phyloP scores from a whole-genome alignment of 208 protist genomes.

The Polymyxa betae region DNA sequence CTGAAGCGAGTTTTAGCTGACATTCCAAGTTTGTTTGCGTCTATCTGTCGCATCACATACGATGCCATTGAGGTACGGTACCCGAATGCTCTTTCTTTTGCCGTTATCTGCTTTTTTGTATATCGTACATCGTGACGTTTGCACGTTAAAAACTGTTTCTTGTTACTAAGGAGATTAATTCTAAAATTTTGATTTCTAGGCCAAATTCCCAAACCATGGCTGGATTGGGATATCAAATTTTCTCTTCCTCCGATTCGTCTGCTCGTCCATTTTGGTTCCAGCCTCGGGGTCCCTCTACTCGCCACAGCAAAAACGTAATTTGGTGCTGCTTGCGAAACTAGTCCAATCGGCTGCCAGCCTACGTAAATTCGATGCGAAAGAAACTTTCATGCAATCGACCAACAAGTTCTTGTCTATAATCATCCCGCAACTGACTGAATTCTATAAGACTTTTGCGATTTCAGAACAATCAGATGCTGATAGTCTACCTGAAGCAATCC shows the following conservation, averaged over 20 bases:
- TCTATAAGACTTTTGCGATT: too few relatives aligned
- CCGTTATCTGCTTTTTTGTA: too few relatives aligned
- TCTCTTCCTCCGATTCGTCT: constrained; percentile 43
- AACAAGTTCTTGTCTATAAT: background rate
- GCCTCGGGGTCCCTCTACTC: background rate
- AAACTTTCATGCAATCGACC: constrained; percentile 11
- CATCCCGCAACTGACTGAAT: constrained; percentile 14
- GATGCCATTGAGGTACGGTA: background rate
- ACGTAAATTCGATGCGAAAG: constrained; percentile 35
- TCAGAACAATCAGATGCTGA: too few relatives aligned
- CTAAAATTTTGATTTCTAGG: background rate
- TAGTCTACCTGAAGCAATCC: background rate
- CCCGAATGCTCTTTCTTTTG: background rate
- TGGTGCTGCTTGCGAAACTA: constrained; percentile 17
- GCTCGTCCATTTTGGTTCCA: background rate
- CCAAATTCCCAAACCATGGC: background rate
- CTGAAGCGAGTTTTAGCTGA: background rate
- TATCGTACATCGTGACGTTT: too few relatives aligned
- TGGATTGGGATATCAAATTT: constrained; percentile 51
- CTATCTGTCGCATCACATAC: background rate
- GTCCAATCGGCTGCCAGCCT: constrained; percentile 49
- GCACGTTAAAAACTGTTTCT: too few relatives aligned
- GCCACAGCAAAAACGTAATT: constrained; percentile 6
- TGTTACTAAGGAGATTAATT: too few relatives aligned
- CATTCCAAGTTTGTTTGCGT: background rate